A percentile compares a stretch with the other conserved stretches of the same genome.
Evolutionary conservation across 192 early-diverging fungal genomes (phyloP).

Genomic region (Umbelopsis sp.): DNA sequence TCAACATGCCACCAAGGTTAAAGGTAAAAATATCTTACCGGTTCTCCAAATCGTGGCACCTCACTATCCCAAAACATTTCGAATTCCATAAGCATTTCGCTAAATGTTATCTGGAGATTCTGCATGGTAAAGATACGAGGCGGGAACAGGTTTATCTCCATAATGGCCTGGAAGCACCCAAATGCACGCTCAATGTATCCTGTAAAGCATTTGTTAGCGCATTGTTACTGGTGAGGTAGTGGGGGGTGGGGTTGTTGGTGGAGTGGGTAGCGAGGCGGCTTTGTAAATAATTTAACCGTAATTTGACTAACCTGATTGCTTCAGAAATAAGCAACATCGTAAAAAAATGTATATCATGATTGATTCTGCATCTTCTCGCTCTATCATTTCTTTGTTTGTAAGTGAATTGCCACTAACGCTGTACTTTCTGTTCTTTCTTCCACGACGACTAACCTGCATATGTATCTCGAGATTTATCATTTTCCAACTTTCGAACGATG

Average conservation of each 20-base stretch:
- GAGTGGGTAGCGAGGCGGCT: too few relatives aligned
- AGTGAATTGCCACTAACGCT: neutral
- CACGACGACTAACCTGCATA: neutral
- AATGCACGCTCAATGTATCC: slow-evolving; percentile 55
- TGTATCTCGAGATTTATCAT: slow-evolving; percentile 11
- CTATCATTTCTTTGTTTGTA: neutral
- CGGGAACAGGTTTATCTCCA: slow-evolving; percentile 52
- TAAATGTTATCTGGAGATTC: slow-evolving; percentile 20
- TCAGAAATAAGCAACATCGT: slow-evolving; percentile 51
- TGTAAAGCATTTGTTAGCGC: slow-evolving; percentile 17
- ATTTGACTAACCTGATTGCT: slow-evolving; percentile 48
- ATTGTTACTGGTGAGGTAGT: neutral
- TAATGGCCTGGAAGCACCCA: slow-evolving; percentile 48
- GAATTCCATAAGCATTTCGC: slow-evolving; percentile 41
- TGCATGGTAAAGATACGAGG: slow-evolving; percentile 22
- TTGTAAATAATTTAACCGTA: too few relatives aligned
- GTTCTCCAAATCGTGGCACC: slow-evolving; percentile 55
- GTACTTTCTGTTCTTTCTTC: neutral
- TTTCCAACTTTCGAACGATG: neutral
- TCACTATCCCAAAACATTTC: slow-evolving; percentile 59
- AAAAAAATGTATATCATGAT: slow-evolving; percentile 55
- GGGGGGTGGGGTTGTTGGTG: neutral
- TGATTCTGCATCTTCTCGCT: slow-evolving; percentile 41
- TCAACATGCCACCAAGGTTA: neutral
- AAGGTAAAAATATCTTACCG: slow-evolving; percentile 11